These are phyloP conservation scores for Cytospora mali DNA, from an alignment of 2,329 filamentous ascomycete genomes.

Conservation along the genomic window DNA sequence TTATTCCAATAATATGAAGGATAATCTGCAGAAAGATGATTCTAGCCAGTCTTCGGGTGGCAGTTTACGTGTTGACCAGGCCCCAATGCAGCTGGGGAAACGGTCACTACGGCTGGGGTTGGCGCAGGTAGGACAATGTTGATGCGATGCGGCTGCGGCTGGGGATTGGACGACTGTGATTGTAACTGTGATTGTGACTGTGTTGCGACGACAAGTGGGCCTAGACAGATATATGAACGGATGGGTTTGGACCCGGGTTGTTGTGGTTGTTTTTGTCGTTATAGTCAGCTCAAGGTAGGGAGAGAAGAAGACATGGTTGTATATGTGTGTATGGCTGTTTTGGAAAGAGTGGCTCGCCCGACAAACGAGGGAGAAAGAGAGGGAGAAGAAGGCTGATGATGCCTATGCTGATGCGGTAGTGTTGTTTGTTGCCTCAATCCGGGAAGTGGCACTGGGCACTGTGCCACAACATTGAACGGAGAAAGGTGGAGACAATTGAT, in stretches of 20 bases:
- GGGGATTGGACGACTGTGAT: not conserved
- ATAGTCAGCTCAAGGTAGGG: not conserved
- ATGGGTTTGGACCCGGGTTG: not conserved
- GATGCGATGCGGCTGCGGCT: not conserved
- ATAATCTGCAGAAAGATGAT: slow-evolving; percentile 6
- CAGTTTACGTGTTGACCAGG: not conserved
- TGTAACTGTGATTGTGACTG: slow-evolving; percentile 5
- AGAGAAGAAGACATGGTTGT: not conserved
- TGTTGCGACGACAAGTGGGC: not conserved
- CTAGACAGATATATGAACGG: not conserved
- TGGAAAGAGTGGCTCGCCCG: slow-evolving; percentile 1
- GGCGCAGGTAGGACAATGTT: slow-evolving; percentile 11
- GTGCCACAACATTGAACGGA: not conserved
- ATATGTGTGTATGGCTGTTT: not conserved
- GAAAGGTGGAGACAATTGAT: not conserved
- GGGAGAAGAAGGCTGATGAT: not conserved
- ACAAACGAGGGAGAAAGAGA: not conserved
- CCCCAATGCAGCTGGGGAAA: not conserved
- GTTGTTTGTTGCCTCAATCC: slow-evolving; percentile 11
- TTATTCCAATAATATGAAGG: not conserved
- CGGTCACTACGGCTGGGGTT: not conserved
- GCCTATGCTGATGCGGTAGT: slow-evolving; percentile 17
- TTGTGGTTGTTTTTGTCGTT: not conserved
- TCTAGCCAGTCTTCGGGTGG: not conserved
- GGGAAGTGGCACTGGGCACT: not conserved